phyloP scores from a whole-genome alignment of 2,329 filamentous ascomycete genomes.

The Chaetomium sp. region DNA sequence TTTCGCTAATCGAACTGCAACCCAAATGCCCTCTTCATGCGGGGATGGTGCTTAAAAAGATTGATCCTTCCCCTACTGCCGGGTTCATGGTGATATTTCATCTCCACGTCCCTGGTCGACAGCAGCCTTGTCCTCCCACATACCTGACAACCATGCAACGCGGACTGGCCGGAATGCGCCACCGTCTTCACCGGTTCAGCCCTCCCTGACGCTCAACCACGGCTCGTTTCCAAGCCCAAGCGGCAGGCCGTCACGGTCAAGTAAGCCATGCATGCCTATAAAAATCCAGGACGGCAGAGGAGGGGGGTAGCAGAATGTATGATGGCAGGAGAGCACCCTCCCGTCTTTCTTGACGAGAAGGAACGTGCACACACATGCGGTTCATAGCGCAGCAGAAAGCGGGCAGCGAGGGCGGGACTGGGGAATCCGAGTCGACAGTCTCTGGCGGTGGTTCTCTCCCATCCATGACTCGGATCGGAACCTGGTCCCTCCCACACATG shows the following conservation, averaged over 20 bases:
- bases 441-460: not conserved
- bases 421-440: no score
- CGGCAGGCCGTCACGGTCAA: constrained; percentile 4
- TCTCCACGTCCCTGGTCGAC: not conserved
- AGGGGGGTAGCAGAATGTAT: not conserved
- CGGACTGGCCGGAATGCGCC: not conserved
- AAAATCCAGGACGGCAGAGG: not conserved
- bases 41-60: not conserved
- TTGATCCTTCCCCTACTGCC: not conserved
- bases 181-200: not conserved
- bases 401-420: not conserved
- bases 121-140: not conserved
- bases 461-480: not conserved
- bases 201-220: not conserved
- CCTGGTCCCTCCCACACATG: not conserved
- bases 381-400: not conserved
- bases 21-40: not conserved
- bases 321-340: not conserved
- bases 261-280: not conserved
- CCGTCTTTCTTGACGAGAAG: not conserved
- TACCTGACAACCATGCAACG: not conserved
- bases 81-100: not conserved
- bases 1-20: no score
- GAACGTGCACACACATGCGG: constrained; percentile 8
- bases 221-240: not conserved